phyloP scores from a whole-genome alignment of 768 basidiomycete genomes.

The Lentinula raphanica region DNA sequence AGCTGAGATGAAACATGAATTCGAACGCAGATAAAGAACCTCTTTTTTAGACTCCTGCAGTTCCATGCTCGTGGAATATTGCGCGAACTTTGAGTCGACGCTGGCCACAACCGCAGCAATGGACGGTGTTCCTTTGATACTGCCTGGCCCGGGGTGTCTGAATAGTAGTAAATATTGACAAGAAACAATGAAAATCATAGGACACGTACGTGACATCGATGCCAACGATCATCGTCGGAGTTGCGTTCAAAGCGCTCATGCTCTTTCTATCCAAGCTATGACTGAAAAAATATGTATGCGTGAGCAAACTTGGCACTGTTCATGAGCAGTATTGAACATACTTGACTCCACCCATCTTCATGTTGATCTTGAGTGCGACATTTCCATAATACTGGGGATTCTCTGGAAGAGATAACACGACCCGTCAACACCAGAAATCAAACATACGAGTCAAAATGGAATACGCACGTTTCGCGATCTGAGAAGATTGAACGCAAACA shows the following conservation, averaged over 20 bases:
- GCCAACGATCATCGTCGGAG: slow-evolving; percentile 76
- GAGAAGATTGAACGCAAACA: slow-evolving; percentile 68
- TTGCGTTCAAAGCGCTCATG: slow-evolving; percentile 54
- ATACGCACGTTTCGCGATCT: slow-evolving; percentile 66
- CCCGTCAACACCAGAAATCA: background rate
- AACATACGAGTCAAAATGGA: slow-evolving; percentile 22
- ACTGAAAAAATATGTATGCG: slow-evolving; percentile 24
- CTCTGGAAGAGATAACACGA: slow-evolving; percentile 34
- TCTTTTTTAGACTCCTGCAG: slow-evolving; percentile 75
- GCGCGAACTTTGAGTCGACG: slow-evolving; percentile 54
- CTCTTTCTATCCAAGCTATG: slow-evolving; percentile 44
- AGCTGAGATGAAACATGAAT: background rate
- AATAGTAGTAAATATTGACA: slow-evolving; percentile 40
- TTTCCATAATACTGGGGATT: slow-evolving; percentile 74
- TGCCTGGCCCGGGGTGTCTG: slow-evolving; percentile 68
- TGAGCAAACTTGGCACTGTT: background rate
- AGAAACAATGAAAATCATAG: slow-evolving; percentile 37
- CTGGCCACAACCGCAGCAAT: slow-evolving; percentile 86
- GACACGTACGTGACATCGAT: slow-evolving; percentile 49
- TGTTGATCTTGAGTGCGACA: slow-evolving; percentile 77
- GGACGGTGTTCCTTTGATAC: slow-evolving; percentile 69
- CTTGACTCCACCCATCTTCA: slow-evolving; percentile 79
- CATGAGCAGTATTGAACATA: slow-evolving; percentile 26
- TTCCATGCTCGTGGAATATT: slow-evolving; percentile 71
- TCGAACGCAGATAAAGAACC: slow-evolving; percentile 33